Percentiles rank a stretch among this genome's conserved stretches.
Evolutionary conservation across 202 grass and related monocot genomes (phyloP).

Genomic region (Panicum hallii): DNA sequence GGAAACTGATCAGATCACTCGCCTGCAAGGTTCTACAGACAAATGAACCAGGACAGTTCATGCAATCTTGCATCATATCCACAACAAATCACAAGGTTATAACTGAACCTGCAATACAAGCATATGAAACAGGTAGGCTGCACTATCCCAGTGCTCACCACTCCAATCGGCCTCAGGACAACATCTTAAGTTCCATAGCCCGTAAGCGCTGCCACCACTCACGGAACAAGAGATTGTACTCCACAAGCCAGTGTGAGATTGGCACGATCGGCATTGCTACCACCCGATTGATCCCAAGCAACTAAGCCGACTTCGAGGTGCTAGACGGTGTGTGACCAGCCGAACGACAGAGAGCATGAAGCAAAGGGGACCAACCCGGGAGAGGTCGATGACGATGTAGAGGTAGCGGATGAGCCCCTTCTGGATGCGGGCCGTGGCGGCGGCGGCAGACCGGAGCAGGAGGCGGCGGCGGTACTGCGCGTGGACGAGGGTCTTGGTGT

Average conservation of each 20-base stretch:
- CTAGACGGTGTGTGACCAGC: not conserved
- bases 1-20: not conserved
- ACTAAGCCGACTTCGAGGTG: not conserved
- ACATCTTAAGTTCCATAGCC: not conserved
- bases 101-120: not conserved
- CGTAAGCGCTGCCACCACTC: not conserved
- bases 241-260: not conserved
- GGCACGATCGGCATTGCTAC: slow-evolving; percentile 29
- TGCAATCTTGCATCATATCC: not conserved
- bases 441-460: slow-evolving; percentile 66
- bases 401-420: slow-evolving; percentile 98
- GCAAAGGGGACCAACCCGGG: slow-evolving; percentile 60
- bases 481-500: slow-evolving; percentile 89
- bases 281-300: slow-evolving; percentile 13
- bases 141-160: slow-evolving; percentile 11
- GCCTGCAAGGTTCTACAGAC: not conserved
- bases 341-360: not conserved
- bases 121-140: not conserved
- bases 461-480: slow-evolving; percentile 87
- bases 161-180: slow-evolving; percentile 2
- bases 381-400: slow-evolving; percentile 91
- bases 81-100: not conserved
- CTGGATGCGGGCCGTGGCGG: slow-evolving; percentile 66
- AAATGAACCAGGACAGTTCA: not conserved
- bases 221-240: not conserved